phyloP scores from a whole-genome alignment of 352 stramenopile species.

The Phytophthora tubulina region DNA sequence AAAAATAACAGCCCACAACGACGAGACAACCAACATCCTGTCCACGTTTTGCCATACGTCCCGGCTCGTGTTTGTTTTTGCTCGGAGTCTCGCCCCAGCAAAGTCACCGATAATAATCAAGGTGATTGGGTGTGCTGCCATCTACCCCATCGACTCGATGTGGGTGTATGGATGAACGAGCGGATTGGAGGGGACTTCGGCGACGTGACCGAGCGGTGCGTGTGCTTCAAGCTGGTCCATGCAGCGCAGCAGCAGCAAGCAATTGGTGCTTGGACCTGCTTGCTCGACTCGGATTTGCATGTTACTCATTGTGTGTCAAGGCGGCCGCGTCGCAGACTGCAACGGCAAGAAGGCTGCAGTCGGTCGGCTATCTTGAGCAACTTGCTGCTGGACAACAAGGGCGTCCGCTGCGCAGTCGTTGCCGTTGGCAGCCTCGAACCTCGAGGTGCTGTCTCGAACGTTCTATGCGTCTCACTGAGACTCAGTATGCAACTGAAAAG shows the following conservation, averaged over 20 bases:
- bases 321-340: neutral
- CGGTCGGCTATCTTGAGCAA: neutral
- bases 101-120: conserved; percentile 4
- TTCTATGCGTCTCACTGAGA: neutral
- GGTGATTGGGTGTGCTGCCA: conserved; percentile 13
- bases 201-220: neutral
- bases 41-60: conserved; percentile 10
- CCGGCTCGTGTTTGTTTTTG: conserved; percentile 15
- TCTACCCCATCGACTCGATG: conserved; percentile 4
- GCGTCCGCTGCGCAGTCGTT: no score
- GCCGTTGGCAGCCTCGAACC: neutral
- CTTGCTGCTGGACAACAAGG: neutral
- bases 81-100: conserved; percentile 2
- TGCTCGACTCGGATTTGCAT: no score
- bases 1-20: no score
- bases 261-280: neutral
- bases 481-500: conserved; percentile 18
- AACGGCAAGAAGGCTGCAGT: neutral
- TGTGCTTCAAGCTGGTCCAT: conserved; percentile 18
- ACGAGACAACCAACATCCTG: conserved; percentile 1
- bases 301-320: no score
- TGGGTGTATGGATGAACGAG: neutral
- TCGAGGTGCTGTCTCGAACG: conserved; percentile 1
- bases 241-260: conserved; percentile 1
- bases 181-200: conserved; percentile 11